Percentiles rank a stretch among this genome's conserved stretches.
Evolutionary conservation across 2,329 filamentous ascomycete species (phyloP).

Genomic region (Colletotrichum sp.): DNA sequence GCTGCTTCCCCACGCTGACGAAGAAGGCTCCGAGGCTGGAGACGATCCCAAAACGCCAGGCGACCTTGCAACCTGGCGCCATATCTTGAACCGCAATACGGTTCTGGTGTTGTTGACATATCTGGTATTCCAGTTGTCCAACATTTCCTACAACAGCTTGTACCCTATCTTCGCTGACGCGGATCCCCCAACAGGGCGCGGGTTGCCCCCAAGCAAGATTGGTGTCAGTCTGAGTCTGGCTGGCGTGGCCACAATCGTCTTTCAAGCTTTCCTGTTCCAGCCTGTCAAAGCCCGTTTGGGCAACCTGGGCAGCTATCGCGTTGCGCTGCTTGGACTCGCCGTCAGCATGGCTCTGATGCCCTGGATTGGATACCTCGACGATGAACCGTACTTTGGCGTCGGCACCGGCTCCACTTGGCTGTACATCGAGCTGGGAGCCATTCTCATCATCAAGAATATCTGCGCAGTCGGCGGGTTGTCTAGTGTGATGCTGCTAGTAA

Average conservation of each 20-base stretch:
- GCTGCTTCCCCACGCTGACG: slow-evolving; percentile 32
- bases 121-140: slow-evolving; percentile 90
- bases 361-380: slow-evolving; percentile 80
- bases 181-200: slow-evolving; percentile 75
- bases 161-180: slow-evolving; percentile 92
- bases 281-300: slow-evolving; percentile 79
- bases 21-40: slow-evolving; percentile 51
- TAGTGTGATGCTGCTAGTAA: slow-evolving; percentile 84
- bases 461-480: slow-evolving; percentile 89
- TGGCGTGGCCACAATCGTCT: slow-evolving; percentile 83
- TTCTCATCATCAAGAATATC: slow-evolving; percentile 88
- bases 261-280: slow-evolving; percentile 87
- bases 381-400: slow-evolving; percentile 59
- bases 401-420: slow-evolving; percentile 72
- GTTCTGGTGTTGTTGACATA: slow-evolving; percentile 84
- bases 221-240: slow-evolving; percentile 86
- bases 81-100: slow-evolving; percentile 80
- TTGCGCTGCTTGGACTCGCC: slow-evolving; percentile 79
- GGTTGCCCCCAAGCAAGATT: slow-evolving; percentile 78
- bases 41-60: slow-evolving; percentile 56
- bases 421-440: slow-evolving; percentile 79
- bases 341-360: slow-evolving; percentile 88
- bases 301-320: slow-evolving; percentile 84
- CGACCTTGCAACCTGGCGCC: slow-evolving; percentile 54
- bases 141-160: slow-evolving; percentile 93